Base-by-base conservation (phyloP, 192 early-diverging fungal genomes). In the Anaeromyces robustus region DNA sequence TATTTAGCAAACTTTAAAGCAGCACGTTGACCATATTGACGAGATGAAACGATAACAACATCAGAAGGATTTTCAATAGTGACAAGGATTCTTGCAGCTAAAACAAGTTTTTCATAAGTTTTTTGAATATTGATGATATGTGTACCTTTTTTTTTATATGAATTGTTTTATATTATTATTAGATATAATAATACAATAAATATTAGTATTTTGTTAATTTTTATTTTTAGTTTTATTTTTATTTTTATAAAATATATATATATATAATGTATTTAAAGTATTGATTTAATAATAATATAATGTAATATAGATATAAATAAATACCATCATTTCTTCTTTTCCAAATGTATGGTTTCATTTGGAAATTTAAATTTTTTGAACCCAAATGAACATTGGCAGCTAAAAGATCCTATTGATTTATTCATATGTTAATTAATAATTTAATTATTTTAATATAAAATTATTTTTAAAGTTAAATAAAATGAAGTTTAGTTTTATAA, bases 81-180 rank as follows among this genome's bases (percentile, higher is more conserved):
- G 79, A 95, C 95, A 82, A 99, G 96, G 89, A 98, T 92, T 89
- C 98, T 95, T 82, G 98, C 97, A 84, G 98, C 98, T 81, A 99
- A 89, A 43, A 98, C 91, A 78, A 99, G 87, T 94, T 99, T 99
- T 91, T 98, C 98, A 96, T 97, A 99, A 87, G 98, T 99, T 93
- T 99, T 99, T 84, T 93, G 95, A 79, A 96, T 91, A 93, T 99
- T 98, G 91, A 99, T 97, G 89, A 99, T 90, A 93, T 98, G 90
- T 85, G 98, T 90, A 87, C 94, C 94, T 92, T 80, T 37, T n/a
- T n/a, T n/a, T n/a, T n/a, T n/a, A n/a, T n/a, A n/a, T n/a, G n/a
- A n/a, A n/a, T n/a, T n/a, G n/a, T n/a, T n/a, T n/a, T n/a, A n/a
- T n/a, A n/a, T n/a, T n/a, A n/a, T n/a, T n/a, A n/a, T n/a, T n/a